Conservation (phyloP, 2,329 filamentous ascomycete genomes). For the Dactylella cylindrospora region DNA sequence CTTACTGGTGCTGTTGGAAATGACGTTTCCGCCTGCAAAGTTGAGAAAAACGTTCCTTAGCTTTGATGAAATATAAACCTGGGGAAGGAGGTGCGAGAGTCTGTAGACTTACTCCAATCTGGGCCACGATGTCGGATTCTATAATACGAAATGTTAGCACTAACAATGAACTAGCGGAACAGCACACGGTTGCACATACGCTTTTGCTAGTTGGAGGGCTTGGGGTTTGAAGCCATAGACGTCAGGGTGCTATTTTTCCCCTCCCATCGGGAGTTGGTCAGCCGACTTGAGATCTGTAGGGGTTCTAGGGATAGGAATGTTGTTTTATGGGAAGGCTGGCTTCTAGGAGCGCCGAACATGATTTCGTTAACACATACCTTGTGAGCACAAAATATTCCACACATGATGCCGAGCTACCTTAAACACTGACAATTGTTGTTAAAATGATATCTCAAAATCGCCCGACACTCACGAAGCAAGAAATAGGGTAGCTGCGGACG, state of each 20-base stretch:
- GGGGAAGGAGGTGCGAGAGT: conserved; percentile 41
- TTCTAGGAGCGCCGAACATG: not conserved
- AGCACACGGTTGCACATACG: conserved; percentile 63
- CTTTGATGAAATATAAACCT: conserved; percentile 13
- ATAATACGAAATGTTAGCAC: conserved; percentile 52
- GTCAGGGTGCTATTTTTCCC: conserved; percentile 70
- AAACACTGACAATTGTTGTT: no score
- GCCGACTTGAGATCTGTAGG: not conserved
- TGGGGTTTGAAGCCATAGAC: conserved; percentile 95
- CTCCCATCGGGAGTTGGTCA: not conserved
- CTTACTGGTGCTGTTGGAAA: conserved; percentile 87
- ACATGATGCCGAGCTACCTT: no score
- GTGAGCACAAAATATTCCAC: conserved; percentile 42
- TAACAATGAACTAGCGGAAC: conserved; percentile 50
- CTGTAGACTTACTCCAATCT: conserved; percentile 82
- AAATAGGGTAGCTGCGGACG: no score
- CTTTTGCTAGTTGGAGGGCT: conserved; percentile 88
- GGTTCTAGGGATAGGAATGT: not conserved
- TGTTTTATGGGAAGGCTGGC: not conserved
- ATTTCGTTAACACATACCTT: conserved; percentile 11
- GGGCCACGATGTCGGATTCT: conserved; percentile 94
- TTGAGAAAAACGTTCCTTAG: conserved; percentile 49
- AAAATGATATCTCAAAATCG: no score
- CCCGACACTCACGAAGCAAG: no score
- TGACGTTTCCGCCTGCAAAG: conserved; percentile 75